Evolutionary conservation across 2,329 filamentous ascomycete species (phyloP).

Genomic region (Fusarium virguliforme): DNA sequence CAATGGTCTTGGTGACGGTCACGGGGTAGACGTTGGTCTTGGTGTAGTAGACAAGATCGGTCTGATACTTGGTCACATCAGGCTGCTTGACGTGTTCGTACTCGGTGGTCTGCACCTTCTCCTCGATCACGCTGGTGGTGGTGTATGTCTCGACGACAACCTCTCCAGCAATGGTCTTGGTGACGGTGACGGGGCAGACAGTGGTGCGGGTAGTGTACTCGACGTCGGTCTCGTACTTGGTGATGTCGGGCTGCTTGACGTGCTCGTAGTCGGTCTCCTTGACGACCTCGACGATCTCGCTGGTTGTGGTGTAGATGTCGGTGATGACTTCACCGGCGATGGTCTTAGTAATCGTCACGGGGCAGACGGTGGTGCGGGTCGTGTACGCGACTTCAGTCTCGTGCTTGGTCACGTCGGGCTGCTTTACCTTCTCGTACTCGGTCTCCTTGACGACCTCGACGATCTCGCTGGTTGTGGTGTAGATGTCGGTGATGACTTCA

Average conservation of each 20-base stretch:
- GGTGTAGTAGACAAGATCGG: conserved; percentile 60
- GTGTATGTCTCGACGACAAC: conserved; percentile 45
- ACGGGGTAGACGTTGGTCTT: conserved; percentile 63
- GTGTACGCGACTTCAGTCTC: conserved; percentile 57
- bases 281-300: conserved; percentile 52
- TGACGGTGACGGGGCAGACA: conserved; percentile 60
- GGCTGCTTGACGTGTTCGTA: conserved; percentile 56
- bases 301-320: conserved; percentile 53
- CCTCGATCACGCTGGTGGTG: conserved; percentile 47
- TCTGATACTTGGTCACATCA: conserved; percentile 49
- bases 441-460: conserved; percentile 53
- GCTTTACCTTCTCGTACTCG: conserved; percentile 55
- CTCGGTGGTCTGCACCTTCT: conserved; percentile 51
- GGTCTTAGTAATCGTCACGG: conserved; percentile 54
- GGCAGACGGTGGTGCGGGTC: conserved; percentile 61
- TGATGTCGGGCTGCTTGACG: conserved; percentile 54
- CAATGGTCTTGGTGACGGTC: conserved; percentile 56
- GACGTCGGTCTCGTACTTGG: conserved; percentile 53
- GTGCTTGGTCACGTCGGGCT: conserved; percentile 57
- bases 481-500: conserved; percentile 59
- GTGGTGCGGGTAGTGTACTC: conserved; percentile 60
- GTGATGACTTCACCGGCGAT: conserved; percentile 62
- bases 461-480: conserved; percentile 50
- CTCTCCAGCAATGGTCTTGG: conserved; percentile 51
- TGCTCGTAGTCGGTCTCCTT: conserved; percentile 56